These are phyloP conservation scores for Gnaphalium uliginosum DNA, from an alignment of 129 eudicot species.

Conservation along the genomic window DNA sequence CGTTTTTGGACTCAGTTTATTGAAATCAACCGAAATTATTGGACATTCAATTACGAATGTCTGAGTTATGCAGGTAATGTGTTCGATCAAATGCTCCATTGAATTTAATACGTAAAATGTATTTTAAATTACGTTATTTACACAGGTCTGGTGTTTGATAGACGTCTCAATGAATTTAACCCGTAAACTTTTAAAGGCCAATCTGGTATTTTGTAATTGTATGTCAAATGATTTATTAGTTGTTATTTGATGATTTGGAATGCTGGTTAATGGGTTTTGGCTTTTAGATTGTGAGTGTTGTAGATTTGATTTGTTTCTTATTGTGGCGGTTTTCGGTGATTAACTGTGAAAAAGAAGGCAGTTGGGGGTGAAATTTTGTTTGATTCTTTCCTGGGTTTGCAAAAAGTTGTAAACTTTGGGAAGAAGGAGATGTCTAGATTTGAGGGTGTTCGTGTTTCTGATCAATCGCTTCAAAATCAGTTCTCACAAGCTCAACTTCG, in stretches of 20 bases:
- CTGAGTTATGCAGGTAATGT: conserved; percentile 26
- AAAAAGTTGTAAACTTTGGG: conserved; percentile 45
- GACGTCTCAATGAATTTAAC: not conserved
- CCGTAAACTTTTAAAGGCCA: not conserved
- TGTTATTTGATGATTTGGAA: conserved; percentile 22
- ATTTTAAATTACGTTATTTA: not conserved
- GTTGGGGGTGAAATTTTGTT: conserved; percentile 4
- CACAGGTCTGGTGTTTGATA: not conserved
- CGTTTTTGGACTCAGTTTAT: conserved; percentile 13
- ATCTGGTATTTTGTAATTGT: conserved; percentile 2
- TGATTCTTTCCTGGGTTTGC: conserved; percentile 45
- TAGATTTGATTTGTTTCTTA: conserved; percentile 23
- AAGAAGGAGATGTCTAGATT: conserved; percentile 71
- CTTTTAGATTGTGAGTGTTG: conserved; percentile 16
- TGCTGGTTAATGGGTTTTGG: conserved; percentile 18
- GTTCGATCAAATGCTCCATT: conserved; percentile 18
- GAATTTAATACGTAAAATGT: not conserved
- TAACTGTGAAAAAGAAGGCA: conserved; percentile 22
- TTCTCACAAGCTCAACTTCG: conserved; percentile 90
- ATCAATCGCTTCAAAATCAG: conserved; percentile 85
- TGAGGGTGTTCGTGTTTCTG: conserved; percentile 80
- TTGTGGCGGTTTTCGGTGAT: conserved; percentile 23
- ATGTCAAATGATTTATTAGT: not conserved
- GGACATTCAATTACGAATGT: conserved; percentile 20
- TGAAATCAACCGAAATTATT: conserved; percentile 11